Evolutionary conservation across 805 yeast species (phyloP), one percentile per base, ranked within the genome.

Genomic region (Candida maesae): DNA sequence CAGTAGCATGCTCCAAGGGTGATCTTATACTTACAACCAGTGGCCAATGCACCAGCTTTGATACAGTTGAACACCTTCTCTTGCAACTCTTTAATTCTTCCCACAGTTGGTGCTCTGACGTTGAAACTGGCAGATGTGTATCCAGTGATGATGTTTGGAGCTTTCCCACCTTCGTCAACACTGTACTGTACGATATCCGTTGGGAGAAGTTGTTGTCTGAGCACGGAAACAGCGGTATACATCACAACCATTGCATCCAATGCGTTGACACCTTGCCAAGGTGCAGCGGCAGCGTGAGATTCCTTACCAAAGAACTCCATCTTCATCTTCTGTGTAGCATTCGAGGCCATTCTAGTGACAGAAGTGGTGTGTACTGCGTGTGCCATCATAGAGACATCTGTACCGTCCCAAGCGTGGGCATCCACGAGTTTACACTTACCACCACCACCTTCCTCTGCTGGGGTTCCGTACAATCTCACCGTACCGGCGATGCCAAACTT

Each of bases 261-360:
- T 3, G 46, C 46, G 20, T 43, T 43, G 25, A 43, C 15, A 13
- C 46, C 46, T 23, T 43, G 36, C 43, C 43, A 43, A 29, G 46
- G 46, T 3, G 46, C 32, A 16, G 43, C 46, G 15, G 46, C 46
- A 23, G 46, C 46, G 19, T 43, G 46, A 2, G 46, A 43, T 24
- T 43, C 46, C 30, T 36, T 35, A 15, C 46, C 46, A 17, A 32
- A 39, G 30, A 16, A 43, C 21, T 43, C 43, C 15, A 43, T 20
- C 16, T 11, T 20, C 25, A 39, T 35, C 23, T 28, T 43, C 21
- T 39, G 36, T 14, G 33, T 39, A 11, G 46, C 46, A 3, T 36
- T 43, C 17, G 46, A 34, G 11, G 31, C 5, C 6, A 28, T 17
- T 20, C 25, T 16, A 7, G 26, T 31, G 18, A 17, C 5, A 9